Percentiles rank a stretch among this genome's conserved stretches.
Evolutionary conservation across 805 yeast species (phyloP).

Genomic region (Cyberlindnera amylophila): DNA sequence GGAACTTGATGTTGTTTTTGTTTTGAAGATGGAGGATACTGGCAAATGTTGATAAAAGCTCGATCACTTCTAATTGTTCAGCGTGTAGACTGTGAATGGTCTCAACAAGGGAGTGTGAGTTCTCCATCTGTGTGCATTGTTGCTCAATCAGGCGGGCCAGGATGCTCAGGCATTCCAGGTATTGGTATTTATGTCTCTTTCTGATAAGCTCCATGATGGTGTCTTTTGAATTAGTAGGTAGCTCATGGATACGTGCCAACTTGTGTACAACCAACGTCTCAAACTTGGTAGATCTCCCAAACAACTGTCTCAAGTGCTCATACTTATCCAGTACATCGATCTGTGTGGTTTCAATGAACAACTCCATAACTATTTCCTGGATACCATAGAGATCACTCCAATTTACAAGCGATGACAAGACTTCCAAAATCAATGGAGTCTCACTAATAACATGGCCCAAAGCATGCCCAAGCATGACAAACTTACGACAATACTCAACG

Average conservation of each 20-base stretch:
- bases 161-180: conserved; percentile 5
- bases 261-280: no score
- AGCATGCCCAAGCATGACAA: conserved; percentile 18
- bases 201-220: conserved; percentile 1
- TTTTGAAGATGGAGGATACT: conserved; percentile 1
- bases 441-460: conserved; percentile 12
- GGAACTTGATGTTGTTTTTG: conserved; percentile 5
- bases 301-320: neutral
- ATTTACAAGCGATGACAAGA: neutral
- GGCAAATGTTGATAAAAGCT: conserved; percentile 9
- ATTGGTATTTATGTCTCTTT: neutral
- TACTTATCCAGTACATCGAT: neutral
- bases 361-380: neutral
- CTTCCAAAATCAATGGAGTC: conserved; percentile 2
- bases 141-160: conserved; percentile 5
- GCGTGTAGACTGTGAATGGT: conserved; percentile 5
- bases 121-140: conserved; percentile 7
- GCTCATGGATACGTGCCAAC: neutral
- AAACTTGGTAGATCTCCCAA: no score
- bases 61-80: conserved; percentile 11
- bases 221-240: neutral
- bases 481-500: conserved; percentile 4
- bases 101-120: conserved; percentile 10
- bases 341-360: neutral
- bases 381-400: neutral